These are phyloP conservation scores for Nemania serpens DNA, from an alignment of 2,329 filamentous ascomycete species.

Conservation along the genomic window DNA sequence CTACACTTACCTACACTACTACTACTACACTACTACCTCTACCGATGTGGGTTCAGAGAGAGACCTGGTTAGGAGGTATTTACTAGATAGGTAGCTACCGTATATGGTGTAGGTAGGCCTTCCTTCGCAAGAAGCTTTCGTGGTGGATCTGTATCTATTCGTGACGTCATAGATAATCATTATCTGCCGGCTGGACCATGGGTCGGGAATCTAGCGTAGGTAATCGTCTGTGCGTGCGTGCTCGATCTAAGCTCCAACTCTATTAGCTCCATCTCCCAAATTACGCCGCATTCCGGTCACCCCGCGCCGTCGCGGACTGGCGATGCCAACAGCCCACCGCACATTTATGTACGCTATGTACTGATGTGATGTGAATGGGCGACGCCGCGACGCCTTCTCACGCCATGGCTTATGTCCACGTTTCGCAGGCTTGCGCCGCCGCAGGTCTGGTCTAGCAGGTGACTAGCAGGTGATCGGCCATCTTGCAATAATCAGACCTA, in stretches of 20 bases:
- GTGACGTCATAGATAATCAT: too few relatives aligned
- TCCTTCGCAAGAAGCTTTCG: background rate
- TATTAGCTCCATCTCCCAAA: background rate
- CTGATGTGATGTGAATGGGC: background rate
- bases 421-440: background rate
- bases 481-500: conserved; percentile 21
- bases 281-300: conserved; percentile 11
- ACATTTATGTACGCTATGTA: background rate
- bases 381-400: background rate
- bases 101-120: background rate
- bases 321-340: conserved; percentile 6
- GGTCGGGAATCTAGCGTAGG: too few relatives aligned
- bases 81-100: too few relatives aligned
- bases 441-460: conserved; percentile 17
- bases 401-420: conserved; percentile 9
- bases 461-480: conserved; percentile 4
- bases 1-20: background rate
- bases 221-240: too few relatives aligned
- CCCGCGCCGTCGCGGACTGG: conserved; percentile 12
- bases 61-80: too few relatives aligned
- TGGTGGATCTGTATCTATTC: background rate
- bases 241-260: too few relatives aligned
- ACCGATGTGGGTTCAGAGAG: too few relatives aligned
- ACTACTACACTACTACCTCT: background rate
- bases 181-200: too few relatives aligned